Conservation (phyloP, 1,284 basidiomycete genomes). For the Leccinum pachyderme region DNA sequence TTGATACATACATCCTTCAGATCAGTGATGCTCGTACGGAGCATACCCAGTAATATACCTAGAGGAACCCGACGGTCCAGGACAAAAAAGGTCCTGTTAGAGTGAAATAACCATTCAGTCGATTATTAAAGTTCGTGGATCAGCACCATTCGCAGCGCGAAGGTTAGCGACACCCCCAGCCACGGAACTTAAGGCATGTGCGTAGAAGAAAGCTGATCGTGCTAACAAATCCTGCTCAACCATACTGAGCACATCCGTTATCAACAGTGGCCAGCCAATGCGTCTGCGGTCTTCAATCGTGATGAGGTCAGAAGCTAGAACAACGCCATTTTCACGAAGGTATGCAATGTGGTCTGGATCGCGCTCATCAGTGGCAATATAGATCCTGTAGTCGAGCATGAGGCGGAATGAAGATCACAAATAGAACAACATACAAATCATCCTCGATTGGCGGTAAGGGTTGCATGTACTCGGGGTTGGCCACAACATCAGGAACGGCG, state of each 20-base stretch:
- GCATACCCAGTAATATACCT: not conserved
- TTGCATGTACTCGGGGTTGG: constrained; percentile 20
- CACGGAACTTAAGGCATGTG: constrained; percentile 46
- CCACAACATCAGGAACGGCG: constrained; percentile 26
- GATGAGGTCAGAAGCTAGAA: constrained; percentile 42
- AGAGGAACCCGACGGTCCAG: not conserved
- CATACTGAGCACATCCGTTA: constrained; percentile 46
- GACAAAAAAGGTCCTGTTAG: not conserved
- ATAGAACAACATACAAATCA: constrained; percentile 24
- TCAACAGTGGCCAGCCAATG: constrained; percentile 45
- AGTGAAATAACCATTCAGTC: constrained; percentile 16
- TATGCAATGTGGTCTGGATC: constrained; percentile 36
- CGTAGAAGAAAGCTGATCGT: constrained; percentile 43
- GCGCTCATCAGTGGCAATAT: constrained; percentile 49
- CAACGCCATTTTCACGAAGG: constrained; percentile 33
- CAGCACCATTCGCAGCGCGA: constrained; percentile 41
- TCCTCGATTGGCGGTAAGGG: constrained; percentile 20
- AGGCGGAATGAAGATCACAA: constrained; percentile 1
- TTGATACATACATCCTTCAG: not conserved
- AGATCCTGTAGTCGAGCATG: constrained; percentile 36
- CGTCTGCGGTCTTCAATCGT: constrained; percentile 39
- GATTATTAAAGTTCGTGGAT: constrained; percentile 35
- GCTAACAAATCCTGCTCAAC: constrained; percentile 46
- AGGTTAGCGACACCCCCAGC: constrained; percentile 39
- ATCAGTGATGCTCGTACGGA: not conserved